Conservation (phyloP, 441 rosid genomes). For the Bruguiera hainesii region DNA sequence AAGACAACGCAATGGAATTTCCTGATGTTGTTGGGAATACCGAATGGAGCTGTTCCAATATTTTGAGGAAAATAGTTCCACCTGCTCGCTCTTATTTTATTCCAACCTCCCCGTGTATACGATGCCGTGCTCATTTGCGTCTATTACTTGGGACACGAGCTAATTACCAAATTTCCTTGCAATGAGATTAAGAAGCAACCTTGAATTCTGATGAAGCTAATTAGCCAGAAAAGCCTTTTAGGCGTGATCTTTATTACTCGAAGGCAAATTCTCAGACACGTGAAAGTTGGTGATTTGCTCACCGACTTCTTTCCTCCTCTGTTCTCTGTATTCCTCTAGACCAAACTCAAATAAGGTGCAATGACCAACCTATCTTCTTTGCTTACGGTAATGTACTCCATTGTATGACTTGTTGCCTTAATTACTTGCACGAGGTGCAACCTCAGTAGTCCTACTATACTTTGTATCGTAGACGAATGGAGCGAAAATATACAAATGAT, state of each 20-base stretch:
- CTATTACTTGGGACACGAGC: slow-evolving; percentile 12
- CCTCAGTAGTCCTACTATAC: background rate
- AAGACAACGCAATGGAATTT: no score
- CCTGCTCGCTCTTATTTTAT: background rate
- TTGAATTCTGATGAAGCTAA: slow-evolving; percentile 13
- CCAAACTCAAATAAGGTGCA: slow-evolving; percentile 14
- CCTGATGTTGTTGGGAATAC: no score
- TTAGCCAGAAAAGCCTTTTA: slow-evolving; percentile 16
- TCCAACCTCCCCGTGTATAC: background rate
- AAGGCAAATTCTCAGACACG: slow-evolving; percentile 18
- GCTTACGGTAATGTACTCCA: background rate
- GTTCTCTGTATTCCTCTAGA: slow-evolving; percentile 24
- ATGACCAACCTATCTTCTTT: slow-evolving; percentile 10
- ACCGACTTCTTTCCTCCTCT: slow-evolving; percentile 42
- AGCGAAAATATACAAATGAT: background rate
- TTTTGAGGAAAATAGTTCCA: no score
- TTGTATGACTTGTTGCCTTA: background rate
- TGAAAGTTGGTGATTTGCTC: slow-evolving; percentile 58
- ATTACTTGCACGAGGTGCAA: slow-evolving; percentile 7
- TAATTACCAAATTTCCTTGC: background rate
- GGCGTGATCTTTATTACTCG: slow-evolving; percentile 34
- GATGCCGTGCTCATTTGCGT: background rate
- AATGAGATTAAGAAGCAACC: slow-evolving; percentile 15
- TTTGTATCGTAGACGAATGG: slow-evolving; percentile 9
- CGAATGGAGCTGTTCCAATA: no score